Percentiles rank a stretch among this genome's conserved stretches.
These are phyloP conservation scores for Dictyostelium capitatum DNA, from an alignment of 78 protist species.

Conservation along the genomic window DNA sequence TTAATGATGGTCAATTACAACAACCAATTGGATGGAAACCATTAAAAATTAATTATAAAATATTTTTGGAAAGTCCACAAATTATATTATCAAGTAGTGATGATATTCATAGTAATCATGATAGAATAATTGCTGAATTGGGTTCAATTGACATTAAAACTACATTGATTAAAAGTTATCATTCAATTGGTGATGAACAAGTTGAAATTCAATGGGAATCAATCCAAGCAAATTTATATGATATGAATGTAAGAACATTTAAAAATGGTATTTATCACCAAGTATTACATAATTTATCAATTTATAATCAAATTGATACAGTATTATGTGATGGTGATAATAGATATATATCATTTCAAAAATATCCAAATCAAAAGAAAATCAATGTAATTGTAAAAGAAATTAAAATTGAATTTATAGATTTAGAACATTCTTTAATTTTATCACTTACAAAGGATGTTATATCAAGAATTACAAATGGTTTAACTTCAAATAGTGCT, in stretches of 20 bases:
- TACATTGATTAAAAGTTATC: neutral
- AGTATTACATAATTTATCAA: constrained; percentile 52
- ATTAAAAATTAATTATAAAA: constrained; percentile 44
- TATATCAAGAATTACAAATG: constrained; percentile 23
- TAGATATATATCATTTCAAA: neutral
- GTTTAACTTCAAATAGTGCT: neutral
- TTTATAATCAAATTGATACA: constrained; percentile 8
- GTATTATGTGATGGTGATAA: constrained; percentile 7
- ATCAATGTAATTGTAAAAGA: constrained; percentile 27
- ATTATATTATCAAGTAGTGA: constrained; percentile 57
- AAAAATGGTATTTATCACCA: constrained; percentile 45
- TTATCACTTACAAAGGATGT: constrained; percentile 60
- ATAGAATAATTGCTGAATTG: constrained; percentile 54
- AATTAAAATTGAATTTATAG: constrained; percentile 49
- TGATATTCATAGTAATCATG: constrained; percentile 50
- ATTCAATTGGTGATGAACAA: neutral
- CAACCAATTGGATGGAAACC: constrained; percentile 17
- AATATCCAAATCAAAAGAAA: constrained; percentile 25
- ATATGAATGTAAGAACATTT: constrained; percentile 64
- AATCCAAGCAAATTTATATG: constrained; percentile 37
- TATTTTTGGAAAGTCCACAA: constrained; percentile 69
- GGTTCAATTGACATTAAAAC: constrained; percentile 62
- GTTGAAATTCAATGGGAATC: constrained; percentile 48
- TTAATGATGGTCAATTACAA: neutral
- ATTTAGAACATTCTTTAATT: constrained; percentile 67